Conservation (phyloP, 2,329 filamentous ascomycete genomes). For the Fusarium algeriense region DNA sequence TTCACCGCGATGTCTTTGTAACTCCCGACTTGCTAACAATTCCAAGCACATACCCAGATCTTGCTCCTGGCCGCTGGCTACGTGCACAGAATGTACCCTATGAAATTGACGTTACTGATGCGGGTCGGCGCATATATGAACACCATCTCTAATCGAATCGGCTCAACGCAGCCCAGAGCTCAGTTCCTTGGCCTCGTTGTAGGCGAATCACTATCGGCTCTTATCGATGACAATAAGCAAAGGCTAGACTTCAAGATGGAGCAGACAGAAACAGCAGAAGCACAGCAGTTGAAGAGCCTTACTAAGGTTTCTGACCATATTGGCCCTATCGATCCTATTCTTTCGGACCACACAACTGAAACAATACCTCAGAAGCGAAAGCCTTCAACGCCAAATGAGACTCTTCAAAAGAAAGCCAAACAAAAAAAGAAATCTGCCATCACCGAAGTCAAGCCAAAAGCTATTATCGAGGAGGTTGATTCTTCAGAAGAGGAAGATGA, state of each 20-base stretch:
- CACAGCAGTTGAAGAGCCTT: conserved; percentile 79
- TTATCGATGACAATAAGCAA: conserved; percentile 76
- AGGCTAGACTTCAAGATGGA: conserved; percentile 87
- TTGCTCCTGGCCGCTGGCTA: conserved; percentile 83
- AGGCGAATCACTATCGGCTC: conserved; percentile 75
- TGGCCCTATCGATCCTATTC: conserved; percentile 68
- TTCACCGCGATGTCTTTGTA: no score
- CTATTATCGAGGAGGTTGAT: conserved; percentile 75
- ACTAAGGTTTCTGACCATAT: conserved; percentile 71
- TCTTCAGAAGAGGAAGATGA: conserved; percentile 73
- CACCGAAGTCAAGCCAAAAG: conserved; percentile 51
- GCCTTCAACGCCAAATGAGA: conserved; percentile 6
- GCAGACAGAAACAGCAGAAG: conserved; percentile 79
- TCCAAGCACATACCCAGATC: conserved; percentile 79
- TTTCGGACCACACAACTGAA: conserved; percentile 31
- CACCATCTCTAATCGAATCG: conserved; percentile 86
- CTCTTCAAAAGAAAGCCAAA: conserved; percentile 42
- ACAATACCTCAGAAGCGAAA: conserved; percentile 7
- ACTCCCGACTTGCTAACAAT: conserved; percentile 39
- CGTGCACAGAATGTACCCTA: conserved; percentile 73
- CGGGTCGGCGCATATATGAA: conserved; percentile 80
- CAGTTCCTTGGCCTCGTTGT: conserved; percentile 90
- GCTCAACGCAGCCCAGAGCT: conserved; percentile 78
- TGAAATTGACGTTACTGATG: conserved; percentile 75
- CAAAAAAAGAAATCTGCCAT: conserved; percentile 48